Evolutionary conservation across 192 early-diverging fungal species (phyloP), one percentile per base, ranked within the genome.

Genomic region (Coemansia sp.): DNA sequence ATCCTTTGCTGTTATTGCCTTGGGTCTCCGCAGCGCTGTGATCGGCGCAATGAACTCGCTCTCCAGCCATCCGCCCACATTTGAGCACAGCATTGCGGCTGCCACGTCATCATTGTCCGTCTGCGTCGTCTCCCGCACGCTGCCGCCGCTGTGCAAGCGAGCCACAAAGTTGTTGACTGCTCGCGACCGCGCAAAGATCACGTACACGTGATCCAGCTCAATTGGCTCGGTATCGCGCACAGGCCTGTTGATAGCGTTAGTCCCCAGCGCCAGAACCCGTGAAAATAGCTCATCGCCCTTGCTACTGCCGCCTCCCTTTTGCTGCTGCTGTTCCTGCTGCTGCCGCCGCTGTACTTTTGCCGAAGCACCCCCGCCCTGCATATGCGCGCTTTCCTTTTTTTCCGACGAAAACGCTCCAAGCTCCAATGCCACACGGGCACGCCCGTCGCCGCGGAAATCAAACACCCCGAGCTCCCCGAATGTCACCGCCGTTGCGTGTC

Each of bases 91-190:
- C 61, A 69, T 55, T 20, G 57, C 32, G 0, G 65, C 65, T 5
- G 56, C 58, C 2, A 43, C 49, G 10, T 57, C 62, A 13, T 68
- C 63, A 40, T 46, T 60, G 22, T 25, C 23, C 29, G 29, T 3
- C 29, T 29, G 29, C 29, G 29, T 29, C 29, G 29, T 29, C 6
- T 20, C 49, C 22, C 22, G 49, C 8, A 25, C 22, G 11, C 22
- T 2, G 43, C 45, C 32, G 35, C 52, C 56, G 54, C 50, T 67
- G 33, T 79, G 71, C 35, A 79, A 49, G 0, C 71, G 59, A 0
- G 76, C 76, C n/a, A 79, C 76, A 64, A 79, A 79, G 38, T 79
- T 79, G 42, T 79, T 79, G 41, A 79, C 76, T 0, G 71, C 71
- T 0, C 76, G 70, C 0, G 76, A 66, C 40, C 64, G 63, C 9